A percentile compares a stretch with the other conserved stretches of the same genome.
These are phyloP conservation scores for Neonectria faginata DNA, from an alignment of 2,329 filamentous ascomycete genomes.

Conservation along the genomic window DNA sequence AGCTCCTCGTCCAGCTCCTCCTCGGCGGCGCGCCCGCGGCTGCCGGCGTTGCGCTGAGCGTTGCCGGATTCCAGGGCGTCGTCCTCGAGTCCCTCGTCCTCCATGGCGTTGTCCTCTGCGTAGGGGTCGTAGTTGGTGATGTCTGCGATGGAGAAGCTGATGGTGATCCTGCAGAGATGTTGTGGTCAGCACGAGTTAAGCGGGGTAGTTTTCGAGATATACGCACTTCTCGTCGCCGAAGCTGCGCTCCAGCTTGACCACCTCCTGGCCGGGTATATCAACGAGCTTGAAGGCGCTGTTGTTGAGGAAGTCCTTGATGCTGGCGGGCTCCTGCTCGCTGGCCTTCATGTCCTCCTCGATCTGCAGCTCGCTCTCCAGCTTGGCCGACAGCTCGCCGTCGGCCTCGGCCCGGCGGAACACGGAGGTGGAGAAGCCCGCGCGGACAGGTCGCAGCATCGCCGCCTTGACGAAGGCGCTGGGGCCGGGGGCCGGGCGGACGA, in stretches of 20 bases:
- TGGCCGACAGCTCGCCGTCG: constrained; percentile 84
- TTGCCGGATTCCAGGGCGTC: constrained; percentile 63
- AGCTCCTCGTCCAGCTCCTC: constrained; percentile 60
- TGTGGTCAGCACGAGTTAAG: constrained; percentile 24
- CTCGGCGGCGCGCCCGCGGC: constrained; percentile 54
- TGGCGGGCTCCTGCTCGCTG: constrained; percentile 76
- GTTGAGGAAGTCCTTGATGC: constrained; percentile 88
- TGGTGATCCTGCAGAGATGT: constrained; percentile 52
- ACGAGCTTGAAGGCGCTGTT: constrained; percentile 86
- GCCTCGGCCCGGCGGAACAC: constrained; percentile 62
- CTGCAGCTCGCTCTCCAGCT: constrained; percentile 85
- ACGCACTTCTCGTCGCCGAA: constrained; percentile 89
- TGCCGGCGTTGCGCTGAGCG: constrained; percentile 64
- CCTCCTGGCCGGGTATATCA: constrained; percentile 86
- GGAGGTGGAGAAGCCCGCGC: constrained; percentile 62
- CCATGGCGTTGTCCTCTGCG: constrained; percentile 53
- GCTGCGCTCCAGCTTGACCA: constrained; percentile 84
- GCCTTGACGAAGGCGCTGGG: constrained; percentile 62
- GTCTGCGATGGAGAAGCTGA: constrained; percentile 58
- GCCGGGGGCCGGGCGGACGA: constrained; percentile 62
- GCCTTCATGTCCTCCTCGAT: constrained; percentile 86
- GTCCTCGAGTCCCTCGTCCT: constrained; percentile 55
- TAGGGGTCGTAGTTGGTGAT: constrained; percentile 56
- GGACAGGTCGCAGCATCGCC: constrained; percentile 46
- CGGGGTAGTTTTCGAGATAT: neutral